Conservation (phyloP, 1,284 basidiomycete genomes). For the Ganoderma meredithae region DNA sequence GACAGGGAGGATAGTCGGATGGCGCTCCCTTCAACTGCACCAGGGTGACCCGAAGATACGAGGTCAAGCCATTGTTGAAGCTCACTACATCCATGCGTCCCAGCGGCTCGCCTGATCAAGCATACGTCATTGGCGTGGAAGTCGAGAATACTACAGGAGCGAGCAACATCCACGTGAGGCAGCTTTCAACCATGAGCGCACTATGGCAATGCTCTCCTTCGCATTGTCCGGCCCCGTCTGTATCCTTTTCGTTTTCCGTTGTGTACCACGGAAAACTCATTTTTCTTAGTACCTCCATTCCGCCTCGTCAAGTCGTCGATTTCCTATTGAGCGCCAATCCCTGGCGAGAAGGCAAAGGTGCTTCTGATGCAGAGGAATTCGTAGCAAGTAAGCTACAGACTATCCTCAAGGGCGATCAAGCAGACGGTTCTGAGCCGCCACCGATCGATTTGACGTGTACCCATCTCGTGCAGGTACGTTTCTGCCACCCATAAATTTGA, state of each 20-base stretch:
- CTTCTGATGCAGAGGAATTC: constrained; percentile 55
- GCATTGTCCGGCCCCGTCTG: constrained; percentile 50
- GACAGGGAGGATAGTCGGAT: constrained; percentile 46
- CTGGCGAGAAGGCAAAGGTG: constrained; percentile 48
- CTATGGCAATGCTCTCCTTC: constrained; percentile 62
- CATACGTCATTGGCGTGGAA: constrained; percentile 66
- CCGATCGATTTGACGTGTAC: constrained; percentile 59
- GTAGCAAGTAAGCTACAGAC: constrained; percentile 58
- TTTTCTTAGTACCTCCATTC: constrained; percentile 50
- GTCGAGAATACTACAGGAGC: constrained; percentile 57
- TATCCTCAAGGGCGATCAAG: constrained; percentile 58
- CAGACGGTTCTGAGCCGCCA: constrained; percentile 58
- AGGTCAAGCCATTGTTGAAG: constrained; percentile 64
- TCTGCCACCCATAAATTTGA: background rate
- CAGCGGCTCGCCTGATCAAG: constrained; percentile 52
- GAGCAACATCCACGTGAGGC: constrained; percentile 55
- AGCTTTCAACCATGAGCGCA: constrained; percentile 69
- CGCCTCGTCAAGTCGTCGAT: constrained; percentile 58
- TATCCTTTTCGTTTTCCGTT: constrained; percentile 15
- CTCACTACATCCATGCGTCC: constrained; percentile 57
- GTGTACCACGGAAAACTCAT: background rate
- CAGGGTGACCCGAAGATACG: constrained; percentile 61
- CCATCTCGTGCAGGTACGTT: constrained; percentile 52
- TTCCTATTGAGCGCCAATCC: constrained; percentile 52
- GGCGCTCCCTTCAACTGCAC: constrained; percentile 60